Evolutionary conservation across 768 basidiomycete genomes (phyloP).

Genomic region (Leccinum barrowsii): DNA sequence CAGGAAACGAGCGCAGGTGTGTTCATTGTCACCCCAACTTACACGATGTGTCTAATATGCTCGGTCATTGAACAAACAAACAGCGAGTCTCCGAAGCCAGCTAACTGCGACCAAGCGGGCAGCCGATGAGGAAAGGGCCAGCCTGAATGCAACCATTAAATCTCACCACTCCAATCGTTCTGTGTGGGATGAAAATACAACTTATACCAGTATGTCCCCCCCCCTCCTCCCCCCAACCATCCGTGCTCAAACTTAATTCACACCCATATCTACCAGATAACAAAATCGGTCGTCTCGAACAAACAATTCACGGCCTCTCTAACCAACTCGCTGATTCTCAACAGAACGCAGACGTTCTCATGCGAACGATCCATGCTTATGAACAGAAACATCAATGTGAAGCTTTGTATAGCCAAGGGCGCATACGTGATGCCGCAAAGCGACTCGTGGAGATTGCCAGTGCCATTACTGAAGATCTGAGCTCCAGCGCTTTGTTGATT

Average conservation of each 20-base stretch:
- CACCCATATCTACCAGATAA: not conserved
- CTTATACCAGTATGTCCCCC: not conserved
- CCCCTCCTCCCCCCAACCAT: no score
- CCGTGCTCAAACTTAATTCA: not conserved
- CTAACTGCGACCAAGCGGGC: not conserved
- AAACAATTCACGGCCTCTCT: not conserved
- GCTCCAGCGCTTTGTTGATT: not conserved
- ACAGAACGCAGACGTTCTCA: not conserved
- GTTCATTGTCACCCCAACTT: not conserved
- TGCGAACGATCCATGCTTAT: not conserved
- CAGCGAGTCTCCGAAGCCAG: not conserved
- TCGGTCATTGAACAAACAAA: not conserved
- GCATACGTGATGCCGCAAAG: not conserved
- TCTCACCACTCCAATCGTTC: not conserved
- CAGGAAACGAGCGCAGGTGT: not conserved
- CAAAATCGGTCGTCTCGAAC: not conserved
- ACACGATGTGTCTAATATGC: not conserved
- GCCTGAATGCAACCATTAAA: not conserved
- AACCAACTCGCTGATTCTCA: not conserved
- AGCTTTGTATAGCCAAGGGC: not conserved
- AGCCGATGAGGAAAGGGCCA: not conserved
- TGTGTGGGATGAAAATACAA: not conserved
- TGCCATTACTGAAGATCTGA: not conserved
- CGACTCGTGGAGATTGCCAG: not conserved
- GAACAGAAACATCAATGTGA: slow-evolving; percentile 7